A percentile compares a stretch with the other conserved stretches of the same genome.
Evolutionary conservation across 805 yeast species (phyloP).

Genomic region (Candida namnaoensis): DNA sequence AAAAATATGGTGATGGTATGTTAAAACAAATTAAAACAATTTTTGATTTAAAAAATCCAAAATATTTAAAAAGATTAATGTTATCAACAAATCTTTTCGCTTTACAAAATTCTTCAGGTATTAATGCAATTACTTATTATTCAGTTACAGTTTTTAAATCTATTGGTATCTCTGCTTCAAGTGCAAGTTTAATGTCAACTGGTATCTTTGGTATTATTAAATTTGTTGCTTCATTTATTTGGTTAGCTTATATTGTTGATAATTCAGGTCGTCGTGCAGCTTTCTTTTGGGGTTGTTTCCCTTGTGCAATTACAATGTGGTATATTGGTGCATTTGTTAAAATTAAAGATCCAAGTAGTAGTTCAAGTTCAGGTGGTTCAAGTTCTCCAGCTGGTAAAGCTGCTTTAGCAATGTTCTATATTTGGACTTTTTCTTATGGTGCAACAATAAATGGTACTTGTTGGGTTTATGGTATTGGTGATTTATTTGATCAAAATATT

Average conservation of each 20-base stretch:
- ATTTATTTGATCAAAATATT: conserved; percentile 8
- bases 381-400: conserved; percentile 22
- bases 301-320: conserved; percentile 7
- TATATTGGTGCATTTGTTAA: conserved; percentile 11
- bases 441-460: conserved; percentile 10
- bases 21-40: conserved; percentile 30
- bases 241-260: conserved; percentile 9
- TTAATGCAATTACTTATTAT: conserved; percentile 43
- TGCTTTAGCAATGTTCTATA: conserved; percentile 9
- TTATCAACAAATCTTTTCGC: conserved; percentile 30
- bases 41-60: conserved; percentile 21
- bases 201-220: conserved; percentile 45
- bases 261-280: conserved; percentile 9
- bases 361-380: conserved; percentile 6
- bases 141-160: conserved; percentile 41
- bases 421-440: conserved; percentile 11
- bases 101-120: conserved; percentile 39
- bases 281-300: conserved; percentile 4
- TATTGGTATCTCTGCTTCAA: conserved; percentile 36
- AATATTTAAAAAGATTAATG: conserved; percentile 25
- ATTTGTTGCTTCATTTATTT: conserved; percentile 25
- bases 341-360: conserved; percentile 2
- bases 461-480: conserved; percentile 11
- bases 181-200: conserved; percentile 37
- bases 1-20: conserved; percentile 26